phyloP scores from a whole-genome alignment of 2,329 filamentous ascomycete genomes.

The Ceratocystis lukuohia region DNA sequence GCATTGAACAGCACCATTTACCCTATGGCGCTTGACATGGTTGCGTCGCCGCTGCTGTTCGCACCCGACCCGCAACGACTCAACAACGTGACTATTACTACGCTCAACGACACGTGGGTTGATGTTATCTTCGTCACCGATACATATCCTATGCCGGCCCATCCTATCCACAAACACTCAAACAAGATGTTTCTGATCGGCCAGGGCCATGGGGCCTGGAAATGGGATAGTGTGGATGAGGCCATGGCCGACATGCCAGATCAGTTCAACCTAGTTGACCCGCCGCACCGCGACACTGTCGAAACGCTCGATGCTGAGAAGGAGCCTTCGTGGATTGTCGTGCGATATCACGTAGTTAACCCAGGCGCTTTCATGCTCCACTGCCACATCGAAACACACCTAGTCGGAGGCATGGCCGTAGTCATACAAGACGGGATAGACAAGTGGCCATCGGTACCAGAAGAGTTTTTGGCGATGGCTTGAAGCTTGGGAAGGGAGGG shows the following conservation, averaged over 20 bases:
- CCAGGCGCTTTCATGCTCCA: constrained; percentile 43
- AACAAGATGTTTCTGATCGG: constrained; percentile 48
- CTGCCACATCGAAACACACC: constrained; percentile 42
- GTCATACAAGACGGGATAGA: constrained; percentile 38
- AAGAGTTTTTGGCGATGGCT: constrained; percentile 25
- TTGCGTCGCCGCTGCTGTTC: constrained; percentile 34
- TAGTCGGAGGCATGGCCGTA: constrained; percentile 42
- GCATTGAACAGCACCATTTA: constrained; percentile 36
- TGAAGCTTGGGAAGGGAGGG: not conserved
- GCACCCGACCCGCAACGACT: constrained; percentile 25
- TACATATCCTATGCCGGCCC: constrained; percentile 35
- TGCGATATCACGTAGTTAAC: constrained; percentile 40
- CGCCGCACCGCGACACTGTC: constrained; percentile 38
- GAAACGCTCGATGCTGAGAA: constrained; percentile 12
- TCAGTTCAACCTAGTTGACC: constrained; percentile 44
- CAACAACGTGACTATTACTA: constrained; percentile 37
- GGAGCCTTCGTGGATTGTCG: constrained; percentile 32
- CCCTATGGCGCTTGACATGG: constrained; percentile 28
- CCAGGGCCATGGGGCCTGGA: constrained; percentile 36
- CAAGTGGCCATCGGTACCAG: constrained; percentile 31
- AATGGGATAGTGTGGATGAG: constrained; percentile 40
- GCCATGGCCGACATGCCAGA: constrained; percentile 35
- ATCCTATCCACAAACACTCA: constrained; percentile 52
- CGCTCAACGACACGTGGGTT: constrained; percentile 37
- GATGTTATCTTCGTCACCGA: constrained; percentile 39